phyloP scores from a whole-genome alignment of 148 eudicot genomes.

The Polygonum maritimum region DNA sequence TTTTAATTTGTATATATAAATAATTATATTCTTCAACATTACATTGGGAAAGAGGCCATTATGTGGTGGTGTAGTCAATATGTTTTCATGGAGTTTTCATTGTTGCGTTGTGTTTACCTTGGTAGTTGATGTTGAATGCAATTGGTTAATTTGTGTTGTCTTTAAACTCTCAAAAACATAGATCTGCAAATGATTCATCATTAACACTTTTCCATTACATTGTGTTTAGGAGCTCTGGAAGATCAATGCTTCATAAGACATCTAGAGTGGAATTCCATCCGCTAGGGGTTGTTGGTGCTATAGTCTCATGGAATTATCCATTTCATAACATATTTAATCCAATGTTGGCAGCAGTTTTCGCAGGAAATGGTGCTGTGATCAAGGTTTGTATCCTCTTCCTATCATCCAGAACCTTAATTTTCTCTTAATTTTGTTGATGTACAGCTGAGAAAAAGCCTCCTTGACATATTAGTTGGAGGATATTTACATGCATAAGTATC shows the following conservation, averaged over 20 bases:
- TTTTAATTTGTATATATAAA: not conserved
- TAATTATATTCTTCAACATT: not conserved
- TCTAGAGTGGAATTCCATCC: slow-evolving; percentile 94
- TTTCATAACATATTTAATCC: slow-evolving; percentile 95
- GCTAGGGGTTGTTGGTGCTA: slow-evolving; percentile 92
- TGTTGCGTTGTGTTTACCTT: not conserved
- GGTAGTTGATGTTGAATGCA: not conserved
- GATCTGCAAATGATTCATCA: not conserved
- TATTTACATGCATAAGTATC: not conserved
- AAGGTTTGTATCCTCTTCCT: slow-evolving; percentile 40
- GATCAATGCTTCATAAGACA: slow-evolving; percentile 93
- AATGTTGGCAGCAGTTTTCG: slow-evolving; percentile 92
- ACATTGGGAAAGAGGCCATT: not conserved
- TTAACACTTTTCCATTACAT: slow-evolving; percentile 7
- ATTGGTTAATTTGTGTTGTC: not conserved
- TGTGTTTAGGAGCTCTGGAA: slow-evolving; percentile 65
- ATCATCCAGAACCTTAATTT: not conserved
- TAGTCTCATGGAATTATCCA: slow-evolving; percentile 98
- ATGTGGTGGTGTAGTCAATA: not conserved
- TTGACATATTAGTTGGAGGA: not conserved
- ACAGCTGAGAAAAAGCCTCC: not conserved
- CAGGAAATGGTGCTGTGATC: slow-evolving; percentile 87
- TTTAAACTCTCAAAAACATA: not conserved
- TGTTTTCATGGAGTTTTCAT: not conserved
- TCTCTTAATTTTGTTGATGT: not conserved